Evolutionary conservation across 1,284 basidiomycete genomes (phyloP), one percentile per base, ranked within the genome.

Genomic region (Boletus smithii): DNA sequence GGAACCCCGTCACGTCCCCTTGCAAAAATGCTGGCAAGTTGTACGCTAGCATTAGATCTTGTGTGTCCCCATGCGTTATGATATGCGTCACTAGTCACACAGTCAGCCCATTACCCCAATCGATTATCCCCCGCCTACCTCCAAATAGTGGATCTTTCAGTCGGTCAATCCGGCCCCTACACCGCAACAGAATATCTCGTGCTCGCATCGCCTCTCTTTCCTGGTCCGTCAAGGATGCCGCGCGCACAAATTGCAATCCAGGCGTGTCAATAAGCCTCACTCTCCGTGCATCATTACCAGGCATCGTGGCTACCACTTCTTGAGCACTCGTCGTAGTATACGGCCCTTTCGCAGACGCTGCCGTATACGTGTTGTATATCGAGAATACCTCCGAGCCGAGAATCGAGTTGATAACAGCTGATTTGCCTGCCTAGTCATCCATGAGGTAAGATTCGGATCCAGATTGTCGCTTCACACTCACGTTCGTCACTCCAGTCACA

Each of bases 31-130:
- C 87, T 11, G 94, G 89, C n/a, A 95, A 75, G 60, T 81, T 86
- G 73, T 95, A 95, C 45, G 86, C 74, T 37, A 95, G 72, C 88
- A 95, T 94, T 40, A 97, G 73, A 67, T 95, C 93, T 61, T 94
- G 86, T 16, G 78, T 70, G 56, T 81, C 82, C 13, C 88, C 82
- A 29, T 83, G 81, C 26, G 78, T 66, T n/a, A 95, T 74, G 51
- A 97, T 81, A 53, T 87, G 77, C 26, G 78, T 71, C 51, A 90
- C 91, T 92, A 58, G 16, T 44, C 42, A 23, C 38, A 18, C 43
- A 16, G 29, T 63, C 36, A 68, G 61, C 22, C 3, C 29, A 29
- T 14, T 29, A 17, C n/a, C 29, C 39, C 9, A 20, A 13, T 13
- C 16, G 16, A 14, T 5, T 22, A 29, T 8, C 16, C n/a, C 10